Conservation (phyloP, 495 filamentous ascomycete genomes). For the Penicillium arizonense region DNA sequence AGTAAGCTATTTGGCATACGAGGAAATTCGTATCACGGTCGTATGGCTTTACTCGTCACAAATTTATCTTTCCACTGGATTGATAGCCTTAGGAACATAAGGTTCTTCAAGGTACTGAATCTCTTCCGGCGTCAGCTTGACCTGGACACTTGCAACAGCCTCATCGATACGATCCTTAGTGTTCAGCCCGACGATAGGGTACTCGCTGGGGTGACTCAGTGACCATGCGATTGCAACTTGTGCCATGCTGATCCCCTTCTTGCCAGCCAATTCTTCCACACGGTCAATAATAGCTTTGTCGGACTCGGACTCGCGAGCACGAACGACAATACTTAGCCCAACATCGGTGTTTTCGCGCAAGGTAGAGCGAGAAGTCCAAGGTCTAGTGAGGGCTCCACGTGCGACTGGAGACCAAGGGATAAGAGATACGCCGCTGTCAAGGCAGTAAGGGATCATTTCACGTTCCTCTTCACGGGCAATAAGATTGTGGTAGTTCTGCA, state of each 20-base stretch:
- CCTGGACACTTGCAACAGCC: conserved; percentile 49
- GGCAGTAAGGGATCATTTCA: conserved; percentile 67
- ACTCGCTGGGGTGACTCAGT: conserved; percentile 45
- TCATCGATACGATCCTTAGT: conserved; percentile 61
- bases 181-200: conserved; percentile 65
- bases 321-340: conserved; percentile 43
- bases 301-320: conserved; percentile 42
- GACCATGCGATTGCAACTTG: conserved; percentile 70
- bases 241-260: conserved; percentile 61
- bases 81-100: conserved; percentile 56
- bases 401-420: conserved; percentile 67
- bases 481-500: conserved; percentile 63
- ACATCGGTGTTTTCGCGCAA: conserved; percentile 49
- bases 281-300: conserved; percentile 60
- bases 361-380: conserved; percentile 41
- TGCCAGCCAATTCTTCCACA: conserved; percentile 68
- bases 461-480: conserved; percentile 60
- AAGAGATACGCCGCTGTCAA: conserved; percentile 66
- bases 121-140: conserved; percentile 60
- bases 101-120: conserved; percentile 65
- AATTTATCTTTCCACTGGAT: conserved; percentile 27
- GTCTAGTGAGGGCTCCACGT: conserved; percentile 53
- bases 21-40: conserved; percentile 1
- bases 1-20: conserved; percentile 7
- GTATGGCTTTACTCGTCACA: conserved; percentile 6